Evolutionary conservation across 441 rosid species (phyloP).

Genomic region (Aquilaria agallochum): DNA sequence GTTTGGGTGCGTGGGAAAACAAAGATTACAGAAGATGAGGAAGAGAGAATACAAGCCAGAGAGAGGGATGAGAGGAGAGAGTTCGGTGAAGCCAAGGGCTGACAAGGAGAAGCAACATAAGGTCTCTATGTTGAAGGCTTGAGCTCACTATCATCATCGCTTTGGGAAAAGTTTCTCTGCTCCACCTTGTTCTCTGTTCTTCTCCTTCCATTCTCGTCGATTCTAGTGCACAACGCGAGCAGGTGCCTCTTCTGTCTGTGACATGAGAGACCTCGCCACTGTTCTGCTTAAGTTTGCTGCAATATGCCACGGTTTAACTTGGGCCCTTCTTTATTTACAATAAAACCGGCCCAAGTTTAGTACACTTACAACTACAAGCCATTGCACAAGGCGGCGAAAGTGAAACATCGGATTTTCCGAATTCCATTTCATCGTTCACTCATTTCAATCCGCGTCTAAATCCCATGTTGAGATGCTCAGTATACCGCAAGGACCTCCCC

Average conservation of each 20-base stretch:
- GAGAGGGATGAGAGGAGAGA: slow-evolving; percentile 55
- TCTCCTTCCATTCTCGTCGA: slow-evolving; percentile 26
- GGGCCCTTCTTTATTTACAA: too few species aligned
- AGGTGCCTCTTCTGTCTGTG: too few species aligned
- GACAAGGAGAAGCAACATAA: slow-evolving; percentile 67
- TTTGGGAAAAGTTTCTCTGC: slow-evolving; percentile 61
- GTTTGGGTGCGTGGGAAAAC: not conserved
- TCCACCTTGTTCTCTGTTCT: slow-evolving; percentile 45
- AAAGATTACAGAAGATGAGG: slow-evolving; percentile 8
- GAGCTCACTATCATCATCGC: slow-evolving; percentile 72
- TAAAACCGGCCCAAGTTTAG: too few species aligned
- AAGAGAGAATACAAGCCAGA: slow-evolving; percentile 55
- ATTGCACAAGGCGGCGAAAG: too few species aligned
- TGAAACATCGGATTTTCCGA: not conserved
- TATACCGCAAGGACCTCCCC: slow-evolving; percentile 16
- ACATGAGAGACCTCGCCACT: too few species aligned
- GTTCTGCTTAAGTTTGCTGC: too few species aligned
- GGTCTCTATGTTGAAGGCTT: slow-evolving; percentile 60
- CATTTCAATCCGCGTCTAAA: not conserved
- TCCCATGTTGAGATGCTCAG: slow-evolving; percentile 41
- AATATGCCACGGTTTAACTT: too few species aligned
- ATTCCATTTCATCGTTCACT: not conserved
- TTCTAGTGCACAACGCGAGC: not conserved
- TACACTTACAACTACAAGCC: too few species aligned
- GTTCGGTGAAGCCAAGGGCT: slow-evolving; percentile 65